Evolutionary conservation across 805 yeast genomes (phyloP).

Genomic region (Yarrowia yakushimensis): DNA sequence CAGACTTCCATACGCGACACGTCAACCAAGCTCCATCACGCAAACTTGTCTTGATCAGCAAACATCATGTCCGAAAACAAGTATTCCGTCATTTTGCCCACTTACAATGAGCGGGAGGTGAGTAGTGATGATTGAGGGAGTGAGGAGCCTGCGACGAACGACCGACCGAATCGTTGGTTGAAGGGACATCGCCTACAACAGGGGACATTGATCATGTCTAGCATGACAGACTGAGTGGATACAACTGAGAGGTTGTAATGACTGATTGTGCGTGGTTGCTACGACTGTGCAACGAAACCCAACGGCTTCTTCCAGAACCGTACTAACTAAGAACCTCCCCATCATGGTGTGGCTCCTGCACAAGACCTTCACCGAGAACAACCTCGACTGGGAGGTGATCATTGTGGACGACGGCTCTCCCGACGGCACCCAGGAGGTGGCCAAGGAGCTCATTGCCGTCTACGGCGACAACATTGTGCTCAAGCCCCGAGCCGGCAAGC

Average conservation of each 20-base stretch:
- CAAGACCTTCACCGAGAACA: slow-evolving; percentile 56
- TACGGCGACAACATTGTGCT: slow-evolving; percentile 65
- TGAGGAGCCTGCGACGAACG: not conserved
- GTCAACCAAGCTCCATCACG: not conserved
- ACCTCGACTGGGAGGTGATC: slow-evolving; percentile 68
- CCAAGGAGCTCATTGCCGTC: slow-evolving; percentile 44
- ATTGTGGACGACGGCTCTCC: slow-evolving; percentile 80
- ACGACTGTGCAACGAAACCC: too few species aligned
- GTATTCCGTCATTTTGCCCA: slow-evolving; percentile 72
- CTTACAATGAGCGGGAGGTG: slow-evolving; percentile 65
- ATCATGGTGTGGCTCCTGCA: slow-evolving; percentile 66
- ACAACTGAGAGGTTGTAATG: too few species aligned
- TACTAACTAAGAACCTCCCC: slow-evolving; percentile 47
- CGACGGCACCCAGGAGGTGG: slow-evolving; percentile 75
- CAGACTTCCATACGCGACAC: not conserved
- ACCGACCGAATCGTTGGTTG: too few species aligned
- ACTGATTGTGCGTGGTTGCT: too few species aligned
- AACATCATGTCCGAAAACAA: slow-evolving; percentile 39
- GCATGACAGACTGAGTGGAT: too few species aligned
- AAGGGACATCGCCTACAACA: too few species aligned
- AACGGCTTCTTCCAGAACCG: not conserved
- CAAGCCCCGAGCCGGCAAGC: slow-evolving; percentile 70
- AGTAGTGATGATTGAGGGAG: not conserved
- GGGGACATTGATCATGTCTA: too few species aligned
- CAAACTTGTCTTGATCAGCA: not conserved